These are phyloP conservation scores for Emergomyces orientalis DNA, from an alignment of 2,329 filamentous ascomycete species.

Conservation along the genomic window DNA sequence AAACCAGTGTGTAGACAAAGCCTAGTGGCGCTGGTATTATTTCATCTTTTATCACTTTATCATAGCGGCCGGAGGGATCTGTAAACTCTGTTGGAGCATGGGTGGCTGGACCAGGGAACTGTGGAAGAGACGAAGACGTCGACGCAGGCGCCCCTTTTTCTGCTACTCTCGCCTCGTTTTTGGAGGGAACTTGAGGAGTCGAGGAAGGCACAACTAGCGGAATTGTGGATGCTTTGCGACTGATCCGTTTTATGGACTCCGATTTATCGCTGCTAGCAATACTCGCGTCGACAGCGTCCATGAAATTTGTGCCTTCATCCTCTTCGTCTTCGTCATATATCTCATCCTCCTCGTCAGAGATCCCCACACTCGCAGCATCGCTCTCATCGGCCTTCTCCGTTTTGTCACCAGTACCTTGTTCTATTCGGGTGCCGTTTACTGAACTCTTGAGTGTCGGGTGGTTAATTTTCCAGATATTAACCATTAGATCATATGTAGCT, in stretches of 20 bases:
- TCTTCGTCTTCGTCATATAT: conserved; percentile 46
- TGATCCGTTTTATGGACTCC: conserved; percentile 44
- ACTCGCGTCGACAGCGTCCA: conserved; percentile 46
- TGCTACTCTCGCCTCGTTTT: conserved; percentile 33
- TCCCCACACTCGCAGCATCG: conserved; percentile 67
- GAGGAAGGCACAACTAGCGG: conserved; percentile 29
- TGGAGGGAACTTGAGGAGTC: conserved; percentile 25
- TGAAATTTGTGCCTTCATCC: conserved; percentile 43
- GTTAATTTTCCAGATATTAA: conserved; percentile 96
- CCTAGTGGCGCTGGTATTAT: conserved; percentile 78
- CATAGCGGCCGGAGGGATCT: conserved; percentile 69
- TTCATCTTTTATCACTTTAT: conserved; percentile 77
- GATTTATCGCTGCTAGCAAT: conserved; percentile 45
- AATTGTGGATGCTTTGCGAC: conserved; percentile 60
- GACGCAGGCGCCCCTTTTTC: conserved; percentile 40
- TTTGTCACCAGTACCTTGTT: conserved; percentile 76
- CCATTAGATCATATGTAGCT: conserved; percentile 90
- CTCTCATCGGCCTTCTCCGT: conserved; percentile 68
- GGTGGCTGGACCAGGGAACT: conserved; percentile 75
- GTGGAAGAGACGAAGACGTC: conserved; percentile 31
- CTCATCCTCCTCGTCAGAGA: conserved; percentile 64
- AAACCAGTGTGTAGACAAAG: conserved; percentile 81
- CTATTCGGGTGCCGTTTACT: conserved; percentile 75
- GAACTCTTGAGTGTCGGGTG: conserved; percentile 88
- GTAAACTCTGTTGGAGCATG: conserved; percentile 81